A percentile compares a stretch with the other conserved stretches of the same genome.
Evolutionary conservation across 2,329 filamentous ascomycete species (phyloP).

Genomic region (Chaetomium sp.): DNA sequence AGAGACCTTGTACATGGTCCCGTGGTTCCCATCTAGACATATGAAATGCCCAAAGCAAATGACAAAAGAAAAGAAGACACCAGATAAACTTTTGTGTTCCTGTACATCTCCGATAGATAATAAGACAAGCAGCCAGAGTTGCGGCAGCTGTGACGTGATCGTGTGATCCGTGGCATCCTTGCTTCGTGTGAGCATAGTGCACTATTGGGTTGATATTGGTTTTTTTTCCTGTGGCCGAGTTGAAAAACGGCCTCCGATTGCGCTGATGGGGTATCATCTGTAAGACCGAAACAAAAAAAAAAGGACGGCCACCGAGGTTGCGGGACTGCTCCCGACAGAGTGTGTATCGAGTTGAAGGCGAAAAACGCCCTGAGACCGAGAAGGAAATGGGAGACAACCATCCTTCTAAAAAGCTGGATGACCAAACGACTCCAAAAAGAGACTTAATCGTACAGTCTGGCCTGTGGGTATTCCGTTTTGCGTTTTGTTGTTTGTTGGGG

Average conservation of each 20-base stretch:
- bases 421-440: slow-evolving; percentile 23
- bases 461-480: slow-evolving; percentile 16
- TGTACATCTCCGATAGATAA: slow-evolving; percentile 5
- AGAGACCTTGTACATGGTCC: background rate
- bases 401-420: slow-evolving; percentile 18
- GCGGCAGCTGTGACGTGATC: slow-evolving; percentile 5
- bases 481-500: slow-evolving; percentile 13
- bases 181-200: slow-evolving; percentile 11
- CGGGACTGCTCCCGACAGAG: slow-evolving; percentile 22
- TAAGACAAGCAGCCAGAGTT: background rate
- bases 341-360: slow-evolving; percentile 15
- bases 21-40: background rate
- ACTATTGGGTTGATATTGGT: too few species aligned
- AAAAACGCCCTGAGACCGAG: slow-evolving; percentile 4
- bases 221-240: background rate
- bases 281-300: slow-evolving; percentile 19
- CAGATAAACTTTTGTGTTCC: slow-evolving; percentile 17
- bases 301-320: slow-evolving; percentile 18
- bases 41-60: background rate
- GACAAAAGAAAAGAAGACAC: slow-evolving; percentile 7
- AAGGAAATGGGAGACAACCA: slow-evolving; percentile 10
- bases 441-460: slow-evolving; percentile 26
- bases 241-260: background rate
- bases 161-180: slow-evolving; percentile 8
- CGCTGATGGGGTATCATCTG: slow-evolving; percentile 21